phyloP scores from a whole-genome alignment of 2,329 filamentous ascomycete species.

The Myriangium duriaei region DNA sequence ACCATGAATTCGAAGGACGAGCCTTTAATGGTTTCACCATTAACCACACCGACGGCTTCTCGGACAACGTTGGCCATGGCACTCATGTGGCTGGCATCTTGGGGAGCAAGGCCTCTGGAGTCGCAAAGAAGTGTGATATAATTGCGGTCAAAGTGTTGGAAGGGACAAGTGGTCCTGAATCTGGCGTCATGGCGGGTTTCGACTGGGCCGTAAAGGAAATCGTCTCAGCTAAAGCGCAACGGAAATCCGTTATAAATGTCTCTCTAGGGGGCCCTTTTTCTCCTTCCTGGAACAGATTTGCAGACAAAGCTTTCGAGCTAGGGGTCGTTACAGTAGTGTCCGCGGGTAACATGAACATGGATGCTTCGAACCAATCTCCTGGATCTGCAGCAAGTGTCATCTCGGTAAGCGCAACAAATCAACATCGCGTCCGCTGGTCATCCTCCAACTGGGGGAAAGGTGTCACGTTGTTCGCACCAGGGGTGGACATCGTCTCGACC shows the following conservation, averaged over 20 bases:
- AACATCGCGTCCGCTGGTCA: slow-evolving; percentile 24
- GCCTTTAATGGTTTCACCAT: slow-evolving; percentile 30
- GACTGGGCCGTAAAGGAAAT: slow-evolving; percentile 31
- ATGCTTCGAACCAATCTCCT: slow-evolving; percentile 31
- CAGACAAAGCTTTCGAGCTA: slow-evolving; percentile 20
- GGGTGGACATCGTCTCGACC: slow-evolving; percentile 38
- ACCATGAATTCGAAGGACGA: slow-evolving; percentile 32
- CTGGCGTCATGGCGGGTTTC: slow-evolving; percentile 39
- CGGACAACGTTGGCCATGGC: slow-evolving; percentile 35
- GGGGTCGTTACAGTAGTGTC: slow-evolving; percentile 35
- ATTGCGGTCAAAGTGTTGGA: slow-evolving; percentile 41
- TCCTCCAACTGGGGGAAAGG: slow-evolving; percentile 39
- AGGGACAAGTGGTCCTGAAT: slow-evolving; percentile 32
- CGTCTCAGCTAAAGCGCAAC: slow-evolving; percentile 25
- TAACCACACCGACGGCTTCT: slow-evolving; percentile 17
- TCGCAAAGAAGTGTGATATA: slow-evolving; percentile 35
- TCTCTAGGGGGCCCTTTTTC: slow-evolving; percentile 17
- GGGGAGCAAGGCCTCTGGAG: slow-evolving; percentile 30
- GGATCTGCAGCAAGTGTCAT: slow-evolving; percentile 32
- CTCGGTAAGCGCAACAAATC: slow-evolving; percentile 34
- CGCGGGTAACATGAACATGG: slow-evolving; percentile 31
- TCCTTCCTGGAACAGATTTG: too few species aligned
- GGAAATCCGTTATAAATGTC: slow-evolving; percentile 37
- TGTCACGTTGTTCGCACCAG: slow-evolving; percentile 48
- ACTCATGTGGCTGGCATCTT: slow-evolving; percentile 38